These are phyloP conservation scores for Myrica gale DNA, from an alignment of 306 rosid genomes.

Conservation along the genomic window DNA sequence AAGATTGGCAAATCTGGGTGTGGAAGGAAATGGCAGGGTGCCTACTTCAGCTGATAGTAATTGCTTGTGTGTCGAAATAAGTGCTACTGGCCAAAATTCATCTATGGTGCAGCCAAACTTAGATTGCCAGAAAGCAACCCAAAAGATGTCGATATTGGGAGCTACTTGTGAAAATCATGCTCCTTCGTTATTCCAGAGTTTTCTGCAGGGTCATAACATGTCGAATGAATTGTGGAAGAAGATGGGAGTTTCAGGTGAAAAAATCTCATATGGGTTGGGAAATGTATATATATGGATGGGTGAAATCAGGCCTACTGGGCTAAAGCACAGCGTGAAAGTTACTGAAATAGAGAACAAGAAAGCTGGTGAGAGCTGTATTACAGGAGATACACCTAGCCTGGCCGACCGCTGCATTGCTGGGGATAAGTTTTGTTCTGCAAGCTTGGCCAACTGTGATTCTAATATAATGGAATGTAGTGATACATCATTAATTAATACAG, in stretches of 20 bases:
- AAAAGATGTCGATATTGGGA: conserved; percentile 47
- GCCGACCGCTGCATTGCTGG: conserved; percentile 31
- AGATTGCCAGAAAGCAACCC: conserved; percentile 41
- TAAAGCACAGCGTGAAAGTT: conserved; percentile 28
- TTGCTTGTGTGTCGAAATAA: conserved; percentile 29
- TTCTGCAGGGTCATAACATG: conserved; percentile 25
- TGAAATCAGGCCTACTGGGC: conserved; percentile 28
- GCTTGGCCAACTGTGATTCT: conserved; percentile 29
- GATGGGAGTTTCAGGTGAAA: conserved; percentile 38
- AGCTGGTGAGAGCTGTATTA: conserved; percentile 24
- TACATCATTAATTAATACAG: conserved; percentile 28
- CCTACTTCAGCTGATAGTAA: conserved; percentile 34
- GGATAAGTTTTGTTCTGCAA: conserved; percentile 30
- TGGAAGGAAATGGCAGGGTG: conserved; percentile 36
- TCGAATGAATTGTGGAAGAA: conserved; percentile 38
- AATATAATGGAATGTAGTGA: conserved; percentile 19
- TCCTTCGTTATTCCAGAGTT: conserved; percentile 49
- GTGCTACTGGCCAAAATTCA: conserved; percentile 28
- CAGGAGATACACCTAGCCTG: conserved; percentile 9
- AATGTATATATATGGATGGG: conserved; percentile 49
- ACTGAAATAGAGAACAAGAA: conserved; percentile 35
- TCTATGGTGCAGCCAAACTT: conserved; percentile 32
- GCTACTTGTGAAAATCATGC: conserved; percentile 35
- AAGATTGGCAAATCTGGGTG: conserved; percentile 31
- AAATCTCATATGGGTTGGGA: conserved; percentile 42